Conservation (phyloP, 2,329 filamentous ascomycete genomes). For the Pseudogymnoascus sp. region DNA sequence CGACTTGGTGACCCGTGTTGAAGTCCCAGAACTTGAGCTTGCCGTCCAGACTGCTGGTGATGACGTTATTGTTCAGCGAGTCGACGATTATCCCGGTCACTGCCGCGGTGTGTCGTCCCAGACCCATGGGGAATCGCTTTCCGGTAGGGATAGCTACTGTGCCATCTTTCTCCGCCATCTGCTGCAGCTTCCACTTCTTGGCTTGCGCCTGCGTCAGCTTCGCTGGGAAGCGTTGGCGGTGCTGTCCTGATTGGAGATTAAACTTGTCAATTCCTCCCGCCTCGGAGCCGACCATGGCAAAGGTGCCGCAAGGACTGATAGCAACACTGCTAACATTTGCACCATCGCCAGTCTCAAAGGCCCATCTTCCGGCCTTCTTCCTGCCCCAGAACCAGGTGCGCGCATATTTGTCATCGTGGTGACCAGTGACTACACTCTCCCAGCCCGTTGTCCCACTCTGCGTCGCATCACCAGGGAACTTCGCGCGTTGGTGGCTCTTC, state of each 20-base stretch:
- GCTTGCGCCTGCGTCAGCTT: slow-evolving; percentile 69
- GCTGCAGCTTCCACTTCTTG: slow-evolving; percentile 61
- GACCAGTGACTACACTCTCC: slow-evolving; percentile 94
- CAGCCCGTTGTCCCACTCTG: slow-evolving; percentile 76
- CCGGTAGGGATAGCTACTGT: slow-evolving; percentile 15
- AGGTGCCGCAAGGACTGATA: slow-evolving; percentile 86
- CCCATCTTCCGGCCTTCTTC: slow-evolving; percentile 87
- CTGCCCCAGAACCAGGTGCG: slow-evolving; percentile 98
- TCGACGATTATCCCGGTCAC: slow-evolving; percentile 85
- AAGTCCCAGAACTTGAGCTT: slow-evolving; percentile 99
- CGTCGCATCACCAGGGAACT: slow-evolving; percentile 57
- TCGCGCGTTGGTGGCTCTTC: slow-evolving; percentile 54
- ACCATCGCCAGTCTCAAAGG: slow-evolving; percentile 76
- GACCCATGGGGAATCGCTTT: slow-evolving; percentile 29
- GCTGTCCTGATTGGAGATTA: slow-evolving; percentile 87
- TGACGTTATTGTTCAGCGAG: slow-evolving; percentile 74
- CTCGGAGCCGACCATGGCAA: slow-evolving; percentile 80
- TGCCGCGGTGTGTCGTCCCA: slow-evolving; percentile 69
- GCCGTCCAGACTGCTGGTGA: slow-evolving; percentile 83
- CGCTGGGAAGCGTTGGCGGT: slow-evolving; percentile 81
- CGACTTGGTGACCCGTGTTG: slow-evolving; percentile 64
- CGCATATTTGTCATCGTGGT: slow-evolving; percentile 73
- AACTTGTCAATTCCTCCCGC: slow-evolving; percentile 86
- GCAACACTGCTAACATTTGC: slow-evolving; percentile 79
- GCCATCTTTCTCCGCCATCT: slow-evolving; percentile 33